Percentiles rank a stretch among this genome's conserved stretches.
Conservation (phyloP, 495 filamentous ascomycete species). For the Parmelia sp. region DNA sequence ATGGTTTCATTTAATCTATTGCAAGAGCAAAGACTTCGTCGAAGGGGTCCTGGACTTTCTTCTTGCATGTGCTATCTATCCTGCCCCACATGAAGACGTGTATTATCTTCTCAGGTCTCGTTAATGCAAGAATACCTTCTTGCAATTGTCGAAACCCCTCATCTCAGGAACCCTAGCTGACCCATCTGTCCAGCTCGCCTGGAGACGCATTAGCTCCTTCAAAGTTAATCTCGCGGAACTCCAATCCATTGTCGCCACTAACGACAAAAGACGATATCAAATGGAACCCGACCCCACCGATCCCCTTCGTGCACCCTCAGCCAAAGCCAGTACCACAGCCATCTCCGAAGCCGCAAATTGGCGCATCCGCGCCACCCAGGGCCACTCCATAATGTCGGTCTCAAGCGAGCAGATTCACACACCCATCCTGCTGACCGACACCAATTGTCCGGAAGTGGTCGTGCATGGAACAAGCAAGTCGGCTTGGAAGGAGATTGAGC, state of each 20-base stretch:
- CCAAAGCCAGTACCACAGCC: conserved; percentile 8
- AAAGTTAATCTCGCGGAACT: conserved; percentile 70
- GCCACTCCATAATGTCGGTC: conserved; percentile 62
- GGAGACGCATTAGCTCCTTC: conserved; percentile 60
- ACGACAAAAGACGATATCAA: conserved; percentile 87
- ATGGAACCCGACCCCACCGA: conserved; percentile 32
- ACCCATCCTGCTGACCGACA: conserved; percentile 47
- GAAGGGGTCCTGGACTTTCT: not conserved
- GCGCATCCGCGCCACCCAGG: conserved; percentile 91
- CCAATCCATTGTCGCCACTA: conserved; percentile 57
- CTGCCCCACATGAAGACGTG: too few relatives aligned
- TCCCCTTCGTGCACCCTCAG: conserved; percentile 55
- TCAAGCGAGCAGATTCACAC: conserved; percentile 61
- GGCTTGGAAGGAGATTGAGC: conserved; percentile 65
- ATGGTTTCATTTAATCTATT: not conserved
- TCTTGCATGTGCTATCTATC: not conserved
- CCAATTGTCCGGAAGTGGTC: conserved; percentile 39
- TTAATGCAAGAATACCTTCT: not conserved
- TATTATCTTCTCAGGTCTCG: too few relatives aligned
- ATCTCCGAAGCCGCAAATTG: conserved; percentile 54
- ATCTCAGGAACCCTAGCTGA: not conserved
- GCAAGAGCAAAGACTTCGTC: not conserved
- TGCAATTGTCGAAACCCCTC: not conserved
- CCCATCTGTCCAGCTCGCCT: conserved; percentile 50
- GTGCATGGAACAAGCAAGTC: conserved; percentile 84